Base-by-base conservation (phyloP, 768 basidiomycete genomes). In the Boletus coccyginus region DNA sequence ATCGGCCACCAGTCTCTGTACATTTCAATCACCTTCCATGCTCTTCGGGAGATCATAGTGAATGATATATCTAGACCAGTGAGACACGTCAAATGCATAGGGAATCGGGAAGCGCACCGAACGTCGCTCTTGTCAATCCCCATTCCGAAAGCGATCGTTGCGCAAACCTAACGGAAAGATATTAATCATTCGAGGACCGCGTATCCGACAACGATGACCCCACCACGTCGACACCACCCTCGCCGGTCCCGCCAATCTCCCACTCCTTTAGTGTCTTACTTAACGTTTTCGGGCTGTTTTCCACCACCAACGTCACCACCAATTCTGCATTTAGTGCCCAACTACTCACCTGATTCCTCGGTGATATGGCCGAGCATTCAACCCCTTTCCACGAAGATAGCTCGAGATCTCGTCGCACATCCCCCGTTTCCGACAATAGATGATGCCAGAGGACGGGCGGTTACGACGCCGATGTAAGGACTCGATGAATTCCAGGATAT, bases 81-180 rank as follows among this genome's bases (percentile, higher is more conserved):
- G 12, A 62, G 21, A 36, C 39, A 44, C n/a, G 27, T 33, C 8
- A 27, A 43, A 41, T 38, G 44, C 3, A 35, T n/a, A 39, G 19
- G 3, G 14, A 19, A 53, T 1, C 3, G 32, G 32, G 36, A 33
- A 7, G 42, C 71, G 21, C 65, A 84, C 84, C 88, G 79, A 50
- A 90, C 88, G 58, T 91, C 86, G 19, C 81, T 75, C 73, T 92
- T 93, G 67, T 94, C 90, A 44, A 94, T 92, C 2, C 91, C 91
- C 74, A 92, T 84, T 3, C 92, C 92, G 62, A 93, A 94, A 6
- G 91, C 91, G 48, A 93, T 82, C 0, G 90, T 90, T 11, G 88
- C 88, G 27, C 88, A 84, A 42, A 90, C 86, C 86, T 88, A 16
- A 39, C 9, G 51, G n/a, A 8, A 35, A 32, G 10, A 19, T 24